A percentile compares a stretch with the other conserved stretches of the same genome.
These are phyloP conservation scores for Globisporangium recalcitrans DNA, from an alignment of 352 stramenopile species.

Conservation along the genomic window DNA sequence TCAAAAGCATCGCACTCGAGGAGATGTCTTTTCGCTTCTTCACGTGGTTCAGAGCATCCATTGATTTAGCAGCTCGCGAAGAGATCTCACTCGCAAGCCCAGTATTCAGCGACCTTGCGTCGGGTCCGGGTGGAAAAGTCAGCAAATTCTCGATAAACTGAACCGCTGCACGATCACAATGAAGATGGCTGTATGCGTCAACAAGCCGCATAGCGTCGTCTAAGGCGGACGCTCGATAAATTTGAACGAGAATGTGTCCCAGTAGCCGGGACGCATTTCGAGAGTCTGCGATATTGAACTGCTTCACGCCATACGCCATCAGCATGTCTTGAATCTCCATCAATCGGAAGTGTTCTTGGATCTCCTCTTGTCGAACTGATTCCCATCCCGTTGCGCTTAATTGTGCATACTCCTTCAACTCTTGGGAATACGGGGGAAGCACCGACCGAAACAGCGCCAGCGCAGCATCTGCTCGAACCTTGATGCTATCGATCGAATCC, in stretches of 20 bases:
- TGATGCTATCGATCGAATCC: constrained; percentile 24
- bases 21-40: constrained; percentile 29
- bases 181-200: constrained; percentile 50
- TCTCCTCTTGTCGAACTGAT: constrained; percentile 36
- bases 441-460: constrained; percentile 34
- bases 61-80: constrained; percentile 15
- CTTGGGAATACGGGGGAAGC: constrained; percentile 47
- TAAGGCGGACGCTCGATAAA: constrained; percentile 37
- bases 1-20: constrained; percentile 21
- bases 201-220: constrained; percentile 56
- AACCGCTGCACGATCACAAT: constrained; percentile 42
- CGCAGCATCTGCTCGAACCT: constrained; percentile 28
- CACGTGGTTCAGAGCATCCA: constrained; percentile 33
- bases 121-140: constrained; percentile 13
- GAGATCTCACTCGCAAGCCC: constrained; percentile 13
- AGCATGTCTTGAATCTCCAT: constrained; percentile 83
- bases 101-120: neutral
- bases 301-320: constrained; percentile 45
- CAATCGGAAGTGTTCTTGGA: constrained; percentile 57
- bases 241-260: constrained; percentile 54
- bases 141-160: constrained; percentile 66
- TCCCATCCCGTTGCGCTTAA: constrained; percentile 30
- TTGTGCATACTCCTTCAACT: constrained; percentile 43
- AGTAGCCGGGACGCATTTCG: constrained; percentile 45
- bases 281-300: constrained; percentile 48